Evolutionary conservation across 1,284 basidiomycete genomes (phyloP).

Genomic region (Volvariella volvacea): DNA sequence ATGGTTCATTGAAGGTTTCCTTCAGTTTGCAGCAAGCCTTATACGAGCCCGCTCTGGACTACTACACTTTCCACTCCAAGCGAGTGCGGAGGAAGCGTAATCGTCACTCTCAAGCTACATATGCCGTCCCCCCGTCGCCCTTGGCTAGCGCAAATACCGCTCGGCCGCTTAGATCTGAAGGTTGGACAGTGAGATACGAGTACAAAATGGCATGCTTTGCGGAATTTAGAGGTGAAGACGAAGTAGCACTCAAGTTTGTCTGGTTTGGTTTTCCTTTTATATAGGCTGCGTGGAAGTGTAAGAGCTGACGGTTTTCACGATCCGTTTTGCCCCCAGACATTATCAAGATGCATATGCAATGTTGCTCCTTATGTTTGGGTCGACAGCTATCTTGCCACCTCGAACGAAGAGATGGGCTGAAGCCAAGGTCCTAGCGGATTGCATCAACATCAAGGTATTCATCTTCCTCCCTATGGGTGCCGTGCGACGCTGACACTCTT

Average conservation of each 20-base stretch:
- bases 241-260: slow-evolving; percentile 77
- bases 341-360: slow-evolving; percentile 88
- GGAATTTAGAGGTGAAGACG: slow-evolving; percentile 87
- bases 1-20: slow-evolving; percentile 1
- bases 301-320: slow-evolving; percentile 1
- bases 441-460: slow-evolving; percentile 78
- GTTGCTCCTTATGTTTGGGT: slow-evolving; percentile 81
- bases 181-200: slow-evolving; percentile 95
- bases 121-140: slow-evolving; percentile 38
- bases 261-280: background rate
- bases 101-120: slow-evolving; percentile 54
- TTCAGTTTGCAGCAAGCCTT: slow-evolving; percentile 80
- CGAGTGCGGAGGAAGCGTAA: slow-evolving; percentile 86
- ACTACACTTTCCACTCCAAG: slow-evolving; percentile 89
- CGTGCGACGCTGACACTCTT: slow-evolving; percentile 1
- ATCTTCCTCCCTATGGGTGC: background rate
- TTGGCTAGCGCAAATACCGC: slow-evolving; percentile 34
- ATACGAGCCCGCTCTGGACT: slow-evolving; percentile 84
- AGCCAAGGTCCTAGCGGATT: slow-evolving; percentile 93
- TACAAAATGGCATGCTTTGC: slow-evolving; percentile 97
- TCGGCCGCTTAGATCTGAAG: slow-evolving; percentile 71
- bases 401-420: slow-evolving; percentile 98
- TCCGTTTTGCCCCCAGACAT: slow-evolving; percentile 44
- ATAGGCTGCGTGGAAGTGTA: background rate
- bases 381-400: slow-evolving; percentile 79